phyloP scores from a whole-genome alignment of 2,329 filamentous ascomycete genomes.

The Chrysosporium keratinophilum region DNA sequence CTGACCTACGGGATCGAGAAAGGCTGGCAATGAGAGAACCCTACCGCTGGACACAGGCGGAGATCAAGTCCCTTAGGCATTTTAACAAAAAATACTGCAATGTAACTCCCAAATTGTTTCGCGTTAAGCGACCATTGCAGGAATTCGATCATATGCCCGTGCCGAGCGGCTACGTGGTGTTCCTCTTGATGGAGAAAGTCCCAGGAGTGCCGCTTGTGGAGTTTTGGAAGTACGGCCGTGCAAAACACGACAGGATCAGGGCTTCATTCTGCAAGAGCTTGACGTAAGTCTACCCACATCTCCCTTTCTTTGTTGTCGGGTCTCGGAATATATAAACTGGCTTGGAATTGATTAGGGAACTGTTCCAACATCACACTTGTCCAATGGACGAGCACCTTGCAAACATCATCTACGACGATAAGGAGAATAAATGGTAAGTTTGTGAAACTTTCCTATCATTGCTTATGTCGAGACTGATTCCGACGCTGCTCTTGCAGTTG shows the following conservation, averaged over 20 bases:
- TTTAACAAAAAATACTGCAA: slow-evolving; percentile 6
- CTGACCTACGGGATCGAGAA: no score
- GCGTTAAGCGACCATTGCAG: not conserved
- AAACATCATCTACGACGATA: slow-evolving; percentile 3
- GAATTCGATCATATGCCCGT: slow-evolving; percentile 1
- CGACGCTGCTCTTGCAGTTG: not conserved
- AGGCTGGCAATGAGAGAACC: not conserved
- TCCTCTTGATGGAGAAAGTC: slow-evolving; percentile 11
- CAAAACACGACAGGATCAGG: slow-evolving; percentile 5
- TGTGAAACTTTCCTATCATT: not conserved
- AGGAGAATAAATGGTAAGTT: no score
- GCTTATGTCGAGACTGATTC: not conserved
- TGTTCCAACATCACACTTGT: no score
- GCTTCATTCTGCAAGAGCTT: slow-evolving; percentile 2
- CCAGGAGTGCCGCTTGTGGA: slow-evolving; percentile 9
- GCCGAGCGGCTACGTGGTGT: slow-evolving; percentile 12
- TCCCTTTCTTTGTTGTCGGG: no score
- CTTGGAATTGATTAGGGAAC: no score
- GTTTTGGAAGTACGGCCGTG: slow-evolving; percentile 1
- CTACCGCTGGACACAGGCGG: not conserved
- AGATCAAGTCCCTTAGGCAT: not conserved
- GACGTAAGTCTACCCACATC: not conserved
- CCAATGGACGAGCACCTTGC: not conserved
- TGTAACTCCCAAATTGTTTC: slow-evolving; percentile 4
- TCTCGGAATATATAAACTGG: not conserved